These are phyloP conservation scores for Serendipita sp. DNA, from an alignment of 768 basidiomycete genomes.

Conservation along the genomic window DNA sequence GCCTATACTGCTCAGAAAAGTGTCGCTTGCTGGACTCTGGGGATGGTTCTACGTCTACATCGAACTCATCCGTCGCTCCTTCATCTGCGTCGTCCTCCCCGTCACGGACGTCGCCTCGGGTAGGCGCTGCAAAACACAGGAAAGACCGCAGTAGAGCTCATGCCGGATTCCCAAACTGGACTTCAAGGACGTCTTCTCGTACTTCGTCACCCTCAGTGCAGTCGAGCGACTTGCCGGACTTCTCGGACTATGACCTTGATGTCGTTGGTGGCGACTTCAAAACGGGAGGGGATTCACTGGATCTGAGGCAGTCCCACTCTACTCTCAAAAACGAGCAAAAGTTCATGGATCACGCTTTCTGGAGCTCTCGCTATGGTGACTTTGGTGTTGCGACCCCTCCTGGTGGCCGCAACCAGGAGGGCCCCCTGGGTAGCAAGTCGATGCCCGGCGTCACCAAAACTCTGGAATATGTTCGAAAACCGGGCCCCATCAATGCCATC, in stretches of 20 bases:
- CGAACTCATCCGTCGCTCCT: conserved; percentile 2
- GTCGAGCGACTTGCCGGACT: conserved; percentile 14
- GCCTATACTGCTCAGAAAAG: background rate
- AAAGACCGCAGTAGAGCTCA: background rate
- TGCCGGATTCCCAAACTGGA: background rate
- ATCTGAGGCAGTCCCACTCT: background rate
- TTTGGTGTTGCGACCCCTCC: background rate
- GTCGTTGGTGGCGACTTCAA: conserved; percentile 12
- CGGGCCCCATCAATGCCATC: background rate
- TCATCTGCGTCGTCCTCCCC: conserved; percentile 2
- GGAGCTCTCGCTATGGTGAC: conserved; percentile 4
- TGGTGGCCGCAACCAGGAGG: background rate
- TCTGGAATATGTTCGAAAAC: conserved; percentile 4
- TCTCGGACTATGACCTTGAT: conserved; percentile 11
- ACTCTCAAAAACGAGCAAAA: background rate
- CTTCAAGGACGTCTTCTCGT: background rate
- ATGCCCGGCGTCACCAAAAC: background rate
- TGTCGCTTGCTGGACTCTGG: background rate
- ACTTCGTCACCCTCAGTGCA: conserved; percentile 1
- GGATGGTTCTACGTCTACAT: background rate
- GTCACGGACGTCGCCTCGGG: background rate
- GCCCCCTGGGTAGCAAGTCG: background rate
- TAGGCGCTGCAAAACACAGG: background rate
- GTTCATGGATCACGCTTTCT: background rate
- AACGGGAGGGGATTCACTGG: conserved; percentile 9